Percentiles rank a stretch among this genome's conserved stretches.
These are phyloP conservation scores for Eurotiales sp. DNA, from an alignment of 2,329 filamentous ascomycete genomes.

Conservation along the genomic window DNA sequence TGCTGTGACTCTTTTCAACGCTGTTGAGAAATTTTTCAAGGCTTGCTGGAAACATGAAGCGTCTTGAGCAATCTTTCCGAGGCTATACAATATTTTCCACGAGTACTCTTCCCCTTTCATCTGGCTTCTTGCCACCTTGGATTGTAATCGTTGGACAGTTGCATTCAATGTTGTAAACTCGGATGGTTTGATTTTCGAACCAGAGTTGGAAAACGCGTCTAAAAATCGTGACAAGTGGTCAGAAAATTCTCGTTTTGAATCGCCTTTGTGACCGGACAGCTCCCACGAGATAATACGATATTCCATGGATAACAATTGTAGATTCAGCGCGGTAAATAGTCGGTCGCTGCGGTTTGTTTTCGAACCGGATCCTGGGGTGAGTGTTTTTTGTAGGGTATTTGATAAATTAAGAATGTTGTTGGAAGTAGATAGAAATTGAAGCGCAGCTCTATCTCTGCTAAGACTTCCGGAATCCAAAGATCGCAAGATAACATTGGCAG, in stretches of 20 bases:
- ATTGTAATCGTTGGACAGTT: conserved; percentile 34
- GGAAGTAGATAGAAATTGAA: conserved; percentile 44
- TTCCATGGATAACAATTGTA: conserved; percentile 43
- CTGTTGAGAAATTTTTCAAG: conserved; percentile 32
- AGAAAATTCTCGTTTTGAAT: conserved; percentile 41
- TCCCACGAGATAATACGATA: conserved; percentile 41
- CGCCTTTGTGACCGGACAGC: conserved; percentile 37
- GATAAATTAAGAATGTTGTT: conserved; percentile 37
- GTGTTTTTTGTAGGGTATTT: conserved; percentile 20
- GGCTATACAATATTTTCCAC: conserved; percentile 31
- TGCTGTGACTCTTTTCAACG: conserved; percentile 27
- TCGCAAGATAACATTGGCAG: conserved; percentile 35
- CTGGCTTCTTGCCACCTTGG: conserved; percentile 25
- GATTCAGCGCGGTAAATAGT: conserved; percentile 30
- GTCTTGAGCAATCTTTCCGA: conserved; percentile 40
- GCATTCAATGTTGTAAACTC: conserved; percentile 37
- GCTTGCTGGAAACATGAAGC: conserved; percentile 38
- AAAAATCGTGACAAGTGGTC: conserved; percentile 41
- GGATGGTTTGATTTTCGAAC: conserved; percentile 29
- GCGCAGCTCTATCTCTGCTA: conserved; percentile 36
- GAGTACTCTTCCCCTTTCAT: conserved; percentile 23
- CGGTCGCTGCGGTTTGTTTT: conserved; percentile 20
- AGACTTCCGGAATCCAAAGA: conserved; percentile 36
- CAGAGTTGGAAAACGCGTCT: conserved; percentile 32
- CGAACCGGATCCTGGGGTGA: conserved; percentile 13